Evolutionary conservation across 371 early-diverging fungal species (phyloP).

Genomic region (Mucor lusitanicus): DNA sequence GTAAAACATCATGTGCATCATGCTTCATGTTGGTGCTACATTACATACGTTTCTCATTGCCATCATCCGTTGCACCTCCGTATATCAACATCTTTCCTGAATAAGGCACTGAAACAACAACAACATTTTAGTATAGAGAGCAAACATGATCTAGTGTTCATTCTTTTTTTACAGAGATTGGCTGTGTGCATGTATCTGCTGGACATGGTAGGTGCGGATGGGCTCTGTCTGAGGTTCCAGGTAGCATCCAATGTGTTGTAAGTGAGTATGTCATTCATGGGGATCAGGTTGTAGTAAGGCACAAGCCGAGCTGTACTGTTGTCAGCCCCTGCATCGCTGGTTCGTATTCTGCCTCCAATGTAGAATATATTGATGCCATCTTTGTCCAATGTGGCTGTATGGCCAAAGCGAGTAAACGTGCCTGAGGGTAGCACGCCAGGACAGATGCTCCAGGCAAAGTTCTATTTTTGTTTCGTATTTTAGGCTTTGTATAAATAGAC

Average conservation of each 20-base stretch:
- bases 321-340: background rate
- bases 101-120: constrained; percentile 12
- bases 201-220: constrained; percentile 6
- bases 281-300: background rate
- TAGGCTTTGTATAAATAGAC: background rate
- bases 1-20: background rate
- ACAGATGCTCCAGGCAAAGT: constrained; percentile 1
- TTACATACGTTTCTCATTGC: constrained; percentile 6
- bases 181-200: constrained; percentile 18
- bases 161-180: constrained; percentile 10
- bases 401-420: constrained; percentile 10
- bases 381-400: constrained; percentile 18
- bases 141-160: too few relatives aligned
- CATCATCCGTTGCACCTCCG: constrained; percentile 20
- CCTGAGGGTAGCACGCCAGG: constrained; percentile 9
- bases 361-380: constrained; percentile 16
- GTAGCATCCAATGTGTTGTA: constrained; percentile 13
- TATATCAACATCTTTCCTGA: constrained; percentile 19
- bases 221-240: constrained; percentile 5
- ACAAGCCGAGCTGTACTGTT: background rate
- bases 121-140: too few relatives aligned
- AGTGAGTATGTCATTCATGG: constrained; percentile 11
- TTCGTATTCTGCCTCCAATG: constrained; percentile 13
- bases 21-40: background rate
- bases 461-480: constrained; percentile 9